Percentiles rank a stretch among this genome's conserved stretches.
Conservation (phyloP, 306 rosid species). For the Begonia fuchsioides region DNA sequence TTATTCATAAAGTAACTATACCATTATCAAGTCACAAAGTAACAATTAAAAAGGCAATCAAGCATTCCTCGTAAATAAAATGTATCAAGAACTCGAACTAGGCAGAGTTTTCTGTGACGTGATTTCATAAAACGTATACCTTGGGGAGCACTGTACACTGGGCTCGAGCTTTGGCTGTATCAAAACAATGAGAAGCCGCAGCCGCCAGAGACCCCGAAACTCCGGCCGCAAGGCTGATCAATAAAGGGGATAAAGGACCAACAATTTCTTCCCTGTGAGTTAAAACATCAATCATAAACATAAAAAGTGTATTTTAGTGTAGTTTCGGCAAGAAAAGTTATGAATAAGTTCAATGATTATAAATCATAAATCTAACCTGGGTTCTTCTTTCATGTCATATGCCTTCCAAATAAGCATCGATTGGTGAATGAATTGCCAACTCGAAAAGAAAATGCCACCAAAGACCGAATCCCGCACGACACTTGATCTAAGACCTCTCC, state of each 20-base stretch:
- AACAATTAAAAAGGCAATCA: no score
- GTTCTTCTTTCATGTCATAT: conserved; percentile 62
- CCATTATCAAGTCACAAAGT: no score
- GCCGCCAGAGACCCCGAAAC: conserved; percentile 80
- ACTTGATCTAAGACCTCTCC: conserved; percentile 83
- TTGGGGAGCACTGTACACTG: conserved; percentile 66
- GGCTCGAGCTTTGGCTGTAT: conserved; percentile 70
- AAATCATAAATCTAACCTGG: conserved; percentile 38
- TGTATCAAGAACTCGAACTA: no score
- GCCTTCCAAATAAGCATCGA: conserved; percentile 85
- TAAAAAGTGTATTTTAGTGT: neutral
- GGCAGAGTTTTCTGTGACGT: no score
- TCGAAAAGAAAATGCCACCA: conserved; percentile 68
- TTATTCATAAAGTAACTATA: no score
- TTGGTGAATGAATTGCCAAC: conserved; percentile 78
- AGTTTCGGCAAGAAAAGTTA: no score
- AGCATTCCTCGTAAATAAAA: no score
- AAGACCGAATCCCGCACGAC: conserved; percentile 73
- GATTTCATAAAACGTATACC: conserved; percentile 14
- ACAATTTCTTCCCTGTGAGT: no score
- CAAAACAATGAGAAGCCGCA: conserved; percentile 91
- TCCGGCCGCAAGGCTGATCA: conserved; percentile 71
- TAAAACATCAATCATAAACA: neutral
- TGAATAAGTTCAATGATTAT: neutral
- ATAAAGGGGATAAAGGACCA: conserved; percentile 61